Percentiles rank a stretch among this genome's conserved stretches.
Conservation (phyloP, 2,329 filamentous ascomycete species). For the Ophiocordyceps camponoti-leonardi region DNA sequence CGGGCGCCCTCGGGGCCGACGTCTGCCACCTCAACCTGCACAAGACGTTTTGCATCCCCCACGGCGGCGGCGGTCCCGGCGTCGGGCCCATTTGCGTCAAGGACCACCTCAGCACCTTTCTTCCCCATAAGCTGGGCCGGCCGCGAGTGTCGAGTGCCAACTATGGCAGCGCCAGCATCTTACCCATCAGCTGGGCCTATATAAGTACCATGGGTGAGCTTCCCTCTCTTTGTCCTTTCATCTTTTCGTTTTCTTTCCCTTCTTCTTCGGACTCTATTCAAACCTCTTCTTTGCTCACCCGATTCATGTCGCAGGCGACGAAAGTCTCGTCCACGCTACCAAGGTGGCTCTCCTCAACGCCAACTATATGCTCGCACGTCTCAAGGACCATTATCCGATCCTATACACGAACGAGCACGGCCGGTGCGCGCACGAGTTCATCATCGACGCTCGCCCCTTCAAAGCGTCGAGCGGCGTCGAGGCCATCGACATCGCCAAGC, state of each 20-base stretch:
- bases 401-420: slow-evolving; percentile 84
- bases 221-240: background rate
- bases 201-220: slow-evolving; percentile 75
- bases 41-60: slow-evolving; percentile 98
- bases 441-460: slow-evolving; percentile 76
- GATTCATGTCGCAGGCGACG: slow-evolving; percentile 9
- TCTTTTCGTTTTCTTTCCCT: background rate
- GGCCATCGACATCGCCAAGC: slow-evolving; percentile 90
- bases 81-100: slow-evolving; percentile 91
- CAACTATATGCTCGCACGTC: slow-evolving; percentile 84
- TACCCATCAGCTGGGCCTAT: slow-evolving; percentile 90
- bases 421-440: slow-evolving; percentile 93
- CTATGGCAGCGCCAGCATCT: slow-evolving; percentile 78
- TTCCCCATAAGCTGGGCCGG: slow-evolving; percentile 22
- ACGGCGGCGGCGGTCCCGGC: slow-evolving; percentile 85
- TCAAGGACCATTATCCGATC: slow-evolving; percentile 74
- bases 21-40: slow-evolving; percentile 95
- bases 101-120: slow-evolving; percentile 55
- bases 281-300: background rate
- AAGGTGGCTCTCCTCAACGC: slow-evolving; percentile 89
- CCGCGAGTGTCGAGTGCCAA: slow-evolving; percentile 64
- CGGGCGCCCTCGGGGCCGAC: slow-evolving; percentile 87
- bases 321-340: slow-evolving; percentile 74
- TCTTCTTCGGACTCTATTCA: no score
- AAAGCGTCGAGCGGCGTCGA: slow-evolving; percentile 70